A percentile compares a stretch with the other conserved stretches of the same genome.
phyloP scores from a whole-genome alignment of 2,329 filamentous ascomycete genomes.

The Neopestalotiopsis rosae region DNA sequence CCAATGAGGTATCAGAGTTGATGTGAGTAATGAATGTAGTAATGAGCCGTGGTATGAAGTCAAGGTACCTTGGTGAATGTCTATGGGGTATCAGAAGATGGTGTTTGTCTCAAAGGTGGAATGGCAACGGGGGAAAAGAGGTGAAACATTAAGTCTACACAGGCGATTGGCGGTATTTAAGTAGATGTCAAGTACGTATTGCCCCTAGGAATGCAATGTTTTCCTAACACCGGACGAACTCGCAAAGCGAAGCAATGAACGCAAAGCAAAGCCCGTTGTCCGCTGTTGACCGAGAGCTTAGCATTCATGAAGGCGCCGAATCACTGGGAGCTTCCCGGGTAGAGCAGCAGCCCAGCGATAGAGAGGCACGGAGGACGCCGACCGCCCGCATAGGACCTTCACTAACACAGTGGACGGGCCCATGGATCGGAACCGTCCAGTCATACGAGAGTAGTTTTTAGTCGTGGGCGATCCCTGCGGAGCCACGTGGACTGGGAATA shows the following conservation, averaged over 20 bases:
- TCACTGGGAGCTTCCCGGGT: conserved; percentile 14
- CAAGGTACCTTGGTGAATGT: too few relatives aligned
- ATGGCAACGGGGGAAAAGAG: neutral
- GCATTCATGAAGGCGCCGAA: conserved; percentile 20
- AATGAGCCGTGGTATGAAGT: too few relatives aligned
- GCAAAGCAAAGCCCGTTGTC: neutral
- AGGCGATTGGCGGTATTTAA: conserved; percentile 7
- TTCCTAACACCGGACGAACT: neutral
- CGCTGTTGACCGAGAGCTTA: conserved; percentile 29
- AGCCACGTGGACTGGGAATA: conserved; percentile 2
- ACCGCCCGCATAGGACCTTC: conserved; percentile 3
- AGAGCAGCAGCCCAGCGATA: neutral
- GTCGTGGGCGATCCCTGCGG: neutral
- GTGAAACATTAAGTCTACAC: neutral
- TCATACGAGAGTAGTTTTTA: conserved; percentile 11
- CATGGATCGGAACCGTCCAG: neutral
- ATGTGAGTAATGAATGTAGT: neutral
- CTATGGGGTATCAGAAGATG: too few relatives aligned
- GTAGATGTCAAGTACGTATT: neutral
- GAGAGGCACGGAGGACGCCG: conserved; percentile 13
- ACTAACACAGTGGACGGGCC: neutral
- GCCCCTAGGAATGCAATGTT: neutral
- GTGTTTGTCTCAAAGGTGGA: neutral
- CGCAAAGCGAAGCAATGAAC: neutral
- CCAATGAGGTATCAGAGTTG: too few relatives aligned